These are phyloP conservation scores for Dictyostelium citrinum DNA, from an alignment of 78 protist species.

Conservation along the genomic window DNA sequence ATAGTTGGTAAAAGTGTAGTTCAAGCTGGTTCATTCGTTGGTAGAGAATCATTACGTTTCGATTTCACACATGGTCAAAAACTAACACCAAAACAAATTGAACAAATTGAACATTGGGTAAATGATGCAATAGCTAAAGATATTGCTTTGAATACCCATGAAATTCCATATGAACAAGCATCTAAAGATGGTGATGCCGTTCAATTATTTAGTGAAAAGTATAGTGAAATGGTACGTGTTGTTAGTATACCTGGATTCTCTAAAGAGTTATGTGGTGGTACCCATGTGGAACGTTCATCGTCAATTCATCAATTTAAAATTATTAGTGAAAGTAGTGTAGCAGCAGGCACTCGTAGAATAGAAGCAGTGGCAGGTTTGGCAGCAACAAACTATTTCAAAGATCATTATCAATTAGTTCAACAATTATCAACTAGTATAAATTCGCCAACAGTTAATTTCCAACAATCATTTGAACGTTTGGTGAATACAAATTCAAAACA, in stretches of 20 bases:
- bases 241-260: constrained; percentile 24
- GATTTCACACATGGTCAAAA: constrained; percentile 44
- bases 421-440: background rate
- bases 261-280: constrained; percentile 75
- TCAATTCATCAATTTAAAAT: constrained; percentile 27
- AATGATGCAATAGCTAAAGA: constrained; percentile 26
- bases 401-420: background rate
- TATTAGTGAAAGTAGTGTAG: constrained; percentile 30
- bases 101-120: constrained; percentile 37
- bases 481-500: background rate
- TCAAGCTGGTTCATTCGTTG: constrained; percentile 77
- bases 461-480: constrained; percentile 3
- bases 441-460: background rate
- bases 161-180: constrained; percentile 31
- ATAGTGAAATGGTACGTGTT: constrained; percentile 48
- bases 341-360: constrained; percentile 77
- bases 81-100: background rate
- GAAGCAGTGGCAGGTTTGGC: constrained; percentile 69
- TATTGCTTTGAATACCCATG: background rate
- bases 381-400: background rate
- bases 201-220: constrained; percentile 64
- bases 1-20: background rate
- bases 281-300: constrained; percentile 41
- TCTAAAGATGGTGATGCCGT: constrained; percentile 25
- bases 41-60: constrained; percentile 36